These are phyloP conservation scores for Paraconiothyrium brasiliense DNA, from an alignment of 2,329 filamentous ascomycete species.

Conservation along the genomic window DNA sequence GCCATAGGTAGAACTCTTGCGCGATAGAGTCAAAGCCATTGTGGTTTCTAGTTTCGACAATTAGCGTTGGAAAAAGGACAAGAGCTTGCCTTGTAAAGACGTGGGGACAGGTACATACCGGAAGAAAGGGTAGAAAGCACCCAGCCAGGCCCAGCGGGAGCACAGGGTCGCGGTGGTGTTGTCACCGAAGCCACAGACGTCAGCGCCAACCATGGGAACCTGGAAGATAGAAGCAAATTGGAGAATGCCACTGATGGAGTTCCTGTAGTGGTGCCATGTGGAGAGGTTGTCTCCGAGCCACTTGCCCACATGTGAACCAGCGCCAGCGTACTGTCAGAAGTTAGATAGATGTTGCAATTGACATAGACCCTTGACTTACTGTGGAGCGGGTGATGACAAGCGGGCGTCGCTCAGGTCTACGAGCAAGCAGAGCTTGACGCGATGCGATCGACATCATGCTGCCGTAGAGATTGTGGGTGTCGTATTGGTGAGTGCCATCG, in stretches of 20 bases:
- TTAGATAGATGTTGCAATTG: conserved; percentile 11
- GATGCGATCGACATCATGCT: conserved; percentile 76
- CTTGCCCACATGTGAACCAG: conserved; percentile 67
- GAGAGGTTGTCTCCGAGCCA: conserved; percentile 66
- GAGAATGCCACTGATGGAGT: conserved; percentile 51
- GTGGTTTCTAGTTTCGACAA: conserved; percentile 62
- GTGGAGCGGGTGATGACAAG: conserved; percentile 79
- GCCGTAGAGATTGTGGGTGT: conserved; percentile 80
- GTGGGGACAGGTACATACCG: conserved; percentile 47
- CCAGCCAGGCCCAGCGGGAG: conserved; percentile 75
- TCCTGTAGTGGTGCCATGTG: conserved; percentile 55
- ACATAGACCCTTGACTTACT: conserved; percentile 19
- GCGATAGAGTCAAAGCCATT: conserved; percentile 61
- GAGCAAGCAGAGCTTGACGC: conserved; percentile 70
- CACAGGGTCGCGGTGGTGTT: conserved; percentile 75
- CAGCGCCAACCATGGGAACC: conserved; percentile 59
- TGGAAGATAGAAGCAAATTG: conserved; percentile 58
- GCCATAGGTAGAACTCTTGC: conserved; percentile 68
- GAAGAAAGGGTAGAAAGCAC: conserved; percentile 79
- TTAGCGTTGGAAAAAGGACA: not conserved
- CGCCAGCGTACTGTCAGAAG: conserved; percentile 67
- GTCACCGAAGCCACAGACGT: conserved; percentile 78
- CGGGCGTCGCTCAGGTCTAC: conserved; percentile 70
- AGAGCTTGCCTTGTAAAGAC: not conserved
- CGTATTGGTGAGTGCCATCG: conserved; percentile 74